Base-by-base conservation (phyloP, 108 stramenopile species). In the Cyclotella choctawhatcheeana region DNA sequence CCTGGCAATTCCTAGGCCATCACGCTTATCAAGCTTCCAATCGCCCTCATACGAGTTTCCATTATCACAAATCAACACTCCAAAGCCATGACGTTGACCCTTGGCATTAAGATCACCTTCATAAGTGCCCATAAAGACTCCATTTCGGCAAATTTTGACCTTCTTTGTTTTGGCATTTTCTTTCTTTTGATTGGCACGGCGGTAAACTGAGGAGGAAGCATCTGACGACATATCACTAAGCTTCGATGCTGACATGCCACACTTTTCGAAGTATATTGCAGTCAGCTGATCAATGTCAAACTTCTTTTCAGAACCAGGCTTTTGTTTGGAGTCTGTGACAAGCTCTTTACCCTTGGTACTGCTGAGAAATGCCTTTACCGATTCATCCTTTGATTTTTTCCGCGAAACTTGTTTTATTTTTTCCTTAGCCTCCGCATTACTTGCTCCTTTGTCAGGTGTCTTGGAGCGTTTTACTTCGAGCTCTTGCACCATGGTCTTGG, bases 21-120 rank as follows among this genome's bases (percentile, higher is more conserved):
- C 80, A n/a, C 80, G 73, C 54, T 81, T 81, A 33, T 81, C 80
- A 40, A 70, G 74, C 69, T 70, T 74, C 80, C 80, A 81, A 52
- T 81, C 80, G 33, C 80, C 80, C 53, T 81, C 80, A 67, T 81
- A 81, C 17, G 73, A 74, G 54, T 81, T 81, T 5, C 80, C 80
- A 66, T 81, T 81, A 67, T 81, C 73, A 44, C 80, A 81, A 17
- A 81, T 69, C 47, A 81, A 53, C 20, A 81, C 69, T 17, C 80
- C 80, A 52, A 69, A 74, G 18, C 80, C 80, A 58, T 74, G 69
- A 3, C 80, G 73, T 33, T 81, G 80, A 25, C 80, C 80, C 22
- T 74, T 54, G 12, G 53, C 26, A 48, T 81, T 81, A 7, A 81
- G 80, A 30, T 81, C 80, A 6, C 80, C 80, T 61, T 81, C 80